These are phyloP conservation scores for Cymbidium sinense DNA, from an alignment of 106 monocot species.

Conservation along the genomic window DNA sequence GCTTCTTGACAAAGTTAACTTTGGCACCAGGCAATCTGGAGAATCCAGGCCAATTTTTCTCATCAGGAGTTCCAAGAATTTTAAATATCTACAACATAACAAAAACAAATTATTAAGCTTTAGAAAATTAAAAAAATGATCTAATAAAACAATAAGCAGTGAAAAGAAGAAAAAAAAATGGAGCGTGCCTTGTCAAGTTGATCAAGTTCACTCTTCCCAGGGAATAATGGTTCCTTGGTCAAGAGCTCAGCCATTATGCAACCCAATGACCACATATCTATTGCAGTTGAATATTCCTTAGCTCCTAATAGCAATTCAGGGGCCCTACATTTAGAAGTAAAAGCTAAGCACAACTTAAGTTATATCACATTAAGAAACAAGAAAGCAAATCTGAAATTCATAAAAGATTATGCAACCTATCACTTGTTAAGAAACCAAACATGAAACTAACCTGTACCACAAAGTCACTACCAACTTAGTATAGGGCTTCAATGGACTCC, in stretches of 20 bases:
- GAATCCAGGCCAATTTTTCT: conserved; percentile 87
- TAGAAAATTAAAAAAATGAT: neutral
- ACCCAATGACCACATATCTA: conserved; percentile 87
- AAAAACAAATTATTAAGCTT: neutral
- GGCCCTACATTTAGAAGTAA: conserved; percentile 33
- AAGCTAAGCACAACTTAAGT: neutral
- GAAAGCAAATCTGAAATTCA: neutral
- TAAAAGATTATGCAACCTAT: neutral
- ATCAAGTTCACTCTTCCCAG: conserved; percentile 60
- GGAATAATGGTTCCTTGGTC: conserved; percentile 63
- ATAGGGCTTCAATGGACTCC: conserved; percentile 74
- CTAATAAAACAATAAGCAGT: neutral
- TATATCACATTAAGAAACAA: neutral
- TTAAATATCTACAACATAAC: conserved; percentile 63
- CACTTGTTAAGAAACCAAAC: neutral
- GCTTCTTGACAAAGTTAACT: conserved; percentile 68
- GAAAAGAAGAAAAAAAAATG: neutral
- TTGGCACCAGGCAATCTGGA: conserved; percentile 60
- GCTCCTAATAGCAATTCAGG: conserved; percentile 70
- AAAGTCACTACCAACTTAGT: conserved; percentile 73
- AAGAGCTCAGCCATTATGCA: conserved; percentile 86
- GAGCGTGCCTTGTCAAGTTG: conserved; percentile 70
- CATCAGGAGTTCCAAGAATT: conserved; percentile 82
- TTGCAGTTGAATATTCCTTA: conserved; percentile 68
- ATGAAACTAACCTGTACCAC: conserved; percentile 64